Base-by-base conservation (phyloP, 352 stramenopile genomes). In the Phytopythium kandeliae region DNA sequence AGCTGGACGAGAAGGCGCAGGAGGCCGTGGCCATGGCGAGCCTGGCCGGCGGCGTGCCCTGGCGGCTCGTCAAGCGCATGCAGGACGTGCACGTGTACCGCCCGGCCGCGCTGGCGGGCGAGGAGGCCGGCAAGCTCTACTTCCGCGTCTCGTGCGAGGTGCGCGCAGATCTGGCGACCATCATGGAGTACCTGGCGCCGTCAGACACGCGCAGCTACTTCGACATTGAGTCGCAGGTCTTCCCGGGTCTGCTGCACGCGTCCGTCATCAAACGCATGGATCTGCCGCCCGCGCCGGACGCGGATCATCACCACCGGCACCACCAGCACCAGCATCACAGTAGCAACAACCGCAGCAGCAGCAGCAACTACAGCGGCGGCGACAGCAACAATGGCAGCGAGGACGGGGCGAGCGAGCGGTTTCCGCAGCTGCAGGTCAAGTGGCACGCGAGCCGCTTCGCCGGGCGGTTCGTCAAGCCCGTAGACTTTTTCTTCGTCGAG, bases 401-500 rank as follows among this genome's bases (percentile, higher is more conserved):
- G 37, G 74, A 86, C 37, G 69, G 73, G 10, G 47, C 45, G 4
- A 48, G 53, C 25, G 66, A 67, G 28, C 70, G 63, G 31, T 87
- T 90, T 34, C 84, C 81, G 13, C 73, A 84, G 17, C 62, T 92
- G 30, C 71, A 86, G 48, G 76, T 94, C 44, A 94, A 94, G 55
- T 94, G 84, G 84, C 84, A 92, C 57, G 84, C 81, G 38, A 90
- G 78, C 60, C 78, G 81, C 19, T 89, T 94, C 34, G 81, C 81
- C 3, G 82, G 81, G 0, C 74, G 81, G 1, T 89, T 92, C 31
- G 79, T 89, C 38, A 92, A 91, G 56, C 80, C 81, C 31, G 67
- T 89, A 12, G 84, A 94, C 48, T 90, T 94, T 41, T 89, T 92
- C 51, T 94, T 92, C 57, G 78, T 92, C 34, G 84, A 94, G 62